Evolutionary conservation across 208 protist genomes (phyloP).

Genomic region (Leishmania guyanensis): DNA sequence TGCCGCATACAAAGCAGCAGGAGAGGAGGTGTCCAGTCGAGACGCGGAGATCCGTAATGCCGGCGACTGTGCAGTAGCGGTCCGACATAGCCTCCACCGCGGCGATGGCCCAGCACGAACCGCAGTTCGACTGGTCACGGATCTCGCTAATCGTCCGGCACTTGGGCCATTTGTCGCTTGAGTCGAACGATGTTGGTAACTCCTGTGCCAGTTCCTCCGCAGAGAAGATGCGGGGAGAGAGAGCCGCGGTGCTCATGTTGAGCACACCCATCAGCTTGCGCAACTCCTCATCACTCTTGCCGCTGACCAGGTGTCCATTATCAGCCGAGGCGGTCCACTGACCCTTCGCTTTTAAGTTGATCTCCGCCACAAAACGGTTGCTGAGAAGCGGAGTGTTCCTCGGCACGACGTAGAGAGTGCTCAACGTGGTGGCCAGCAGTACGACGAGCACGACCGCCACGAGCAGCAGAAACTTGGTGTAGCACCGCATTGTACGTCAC

Average conservation of each 20-base stretch:
- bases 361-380: constrained; percentile 29
- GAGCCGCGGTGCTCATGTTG: constrained; percentile 27
- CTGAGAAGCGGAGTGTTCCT: constrained; percentile 23
- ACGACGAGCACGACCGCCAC: constrained; percentile 27
- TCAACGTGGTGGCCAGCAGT: constrained; percentile 32
- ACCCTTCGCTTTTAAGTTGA: constrained; percentile 52
- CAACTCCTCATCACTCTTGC: constrained; percentile 42
- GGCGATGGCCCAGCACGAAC: constrained; percentile 92
- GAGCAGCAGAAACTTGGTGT: constrained; percentile 23
- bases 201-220: constrained; percentile 38
- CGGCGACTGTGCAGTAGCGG: constrained; percentile 86
- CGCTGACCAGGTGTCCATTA: constrained; percentile 43
- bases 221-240: constrained; percentile 51
- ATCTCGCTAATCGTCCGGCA: constrained; percentile 72
- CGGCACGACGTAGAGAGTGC: constrained; percentile 26
- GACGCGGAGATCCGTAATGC: constrained; percentile 57
- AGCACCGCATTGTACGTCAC: constrained; percentile 16
- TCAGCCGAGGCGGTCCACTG: constrained; percentile 56
- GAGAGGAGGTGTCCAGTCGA: constrained; percentile 75
- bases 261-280: constrained; percentile 53
- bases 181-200: constrained; percentile 66
- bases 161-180: constrained; percentile 58
- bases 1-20: constrained; percentile 81
- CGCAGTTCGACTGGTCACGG: constrained; percentile 89
- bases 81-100: constrained; percentile 85